These are phyloP conservation scores for Colletotrichum abscissum DNA, from an alignment of 2,329 filamentous ascomycete genomes.

Conservation along the genomic window DNA sequence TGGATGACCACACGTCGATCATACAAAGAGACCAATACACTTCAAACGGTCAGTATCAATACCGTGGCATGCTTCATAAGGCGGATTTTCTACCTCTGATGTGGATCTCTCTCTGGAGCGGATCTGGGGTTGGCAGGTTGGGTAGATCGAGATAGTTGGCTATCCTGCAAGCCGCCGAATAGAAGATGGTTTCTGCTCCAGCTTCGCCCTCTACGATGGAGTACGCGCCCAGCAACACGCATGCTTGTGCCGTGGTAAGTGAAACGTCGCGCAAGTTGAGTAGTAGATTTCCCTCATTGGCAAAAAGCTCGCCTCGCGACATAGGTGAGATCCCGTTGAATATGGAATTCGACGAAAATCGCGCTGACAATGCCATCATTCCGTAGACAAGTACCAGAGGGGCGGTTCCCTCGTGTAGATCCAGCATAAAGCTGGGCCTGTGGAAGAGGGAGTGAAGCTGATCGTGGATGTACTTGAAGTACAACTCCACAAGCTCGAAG, in stretches of 20 bases:
- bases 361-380: slow-evolving; percentile 41
- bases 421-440: slow-evolving; percentile 40
- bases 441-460: slow-evolving; percentile 48
- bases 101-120: slow-evolving; percentile 49
- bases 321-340: slow-evolving; percentile 39
- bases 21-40: slow-evolving; percentile 40
- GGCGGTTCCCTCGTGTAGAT: slow-evolving; percentile 38
- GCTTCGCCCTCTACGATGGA: slow-evolving; percentile 49
- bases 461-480: slow-evolving; percentile 47
- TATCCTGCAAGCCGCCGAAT: slow-evolving; percentile 49
- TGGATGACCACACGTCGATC: slow-evolving; percentile 40
- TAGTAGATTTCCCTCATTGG: slow-evolving; percentile 39
- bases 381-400: slow-evolving; percentile 39
- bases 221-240: slow-evolving; percentile 48
- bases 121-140: slow-evolving; percentile 41
- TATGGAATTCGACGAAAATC: slow-evolving; percentile 39
- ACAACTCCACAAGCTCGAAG: slow-evolving; percentile 44
- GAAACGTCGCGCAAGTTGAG: slow-evolving; percentile 49
- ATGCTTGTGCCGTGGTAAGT: slow-evolving; percentile 50
- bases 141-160: slow-evolving; percentile 49
- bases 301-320: slow-evolving; percentile 40
- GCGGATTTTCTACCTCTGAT: slow-evolving; percentile 39
- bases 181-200: slow-evolving; percentile 51
- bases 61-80: no score
- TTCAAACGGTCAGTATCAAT: neutral